Percentiles rank a stretch among this genome's conserved stretches.
Conservation (phyloP, 2,329 filamentous ascomycete species). For the Aureobasidium sp. region DNA sequence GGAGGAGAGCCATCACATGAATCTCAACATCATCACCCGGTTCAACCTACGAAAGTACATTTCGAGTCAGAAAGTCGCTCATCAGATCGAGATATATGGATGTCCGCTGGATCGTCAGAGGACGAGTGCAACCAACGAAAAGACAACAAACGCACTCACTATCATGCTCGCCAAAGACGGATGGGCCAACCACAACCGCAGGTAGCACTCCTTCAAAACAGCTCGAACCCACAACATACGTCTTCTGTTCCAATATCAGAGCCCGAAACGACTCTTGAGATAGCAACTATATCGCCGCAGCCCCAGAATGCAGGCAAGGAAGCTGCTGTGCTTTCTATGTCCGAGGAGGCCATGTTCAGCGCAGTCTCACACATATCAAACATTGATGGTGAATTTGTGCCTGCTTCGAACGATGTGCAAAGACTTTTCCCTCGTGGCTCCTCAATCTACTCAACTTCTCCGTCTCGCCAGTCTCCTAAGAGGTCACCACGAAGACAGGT, state of each 20-base stretch:
- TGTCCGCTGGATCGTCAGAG: background rate
- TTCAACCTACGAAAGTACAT: background rate
- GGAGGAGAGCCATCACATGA: background rate
- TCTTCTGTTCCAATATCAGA: background rate
- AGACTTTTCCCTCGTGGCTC: background rate
- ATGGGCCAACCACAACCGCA: background rate
- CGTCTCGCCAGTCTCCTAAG: background rate
- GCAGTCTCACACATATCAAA: conserved; percentile 7
- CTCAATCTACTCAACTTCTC: background rate
- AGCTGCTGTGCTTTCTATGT: conserved; percentile 2
- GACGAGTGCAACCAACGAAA: background rate
- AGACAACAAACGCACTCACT: background rate
- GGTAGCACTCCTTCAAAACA: background rate
- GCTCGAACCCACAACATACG: background rate
- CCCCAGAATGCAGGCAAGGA: background rate
- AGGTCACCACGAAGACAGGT: background rate
- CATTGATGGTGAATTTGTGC: conserved; percentile 4
- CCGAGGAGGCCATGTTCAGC: conserved; percentile 6
- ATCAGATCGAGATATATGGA: conserved; percentile 11
- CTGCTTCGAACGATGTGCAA: background rate
- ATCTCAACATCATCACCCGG: background rate
- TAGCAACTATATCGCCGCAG: background rate
- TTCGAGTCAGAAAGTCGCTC: conserved; percentile 5
- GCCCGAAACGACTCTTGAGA: background rate
- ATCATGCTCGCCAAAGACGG: background rate